These are phyloP conservation scores for Balakata baccata DNA, from an alignment of 345 rosid genomes.

Conservation along the genomic window DNA sequence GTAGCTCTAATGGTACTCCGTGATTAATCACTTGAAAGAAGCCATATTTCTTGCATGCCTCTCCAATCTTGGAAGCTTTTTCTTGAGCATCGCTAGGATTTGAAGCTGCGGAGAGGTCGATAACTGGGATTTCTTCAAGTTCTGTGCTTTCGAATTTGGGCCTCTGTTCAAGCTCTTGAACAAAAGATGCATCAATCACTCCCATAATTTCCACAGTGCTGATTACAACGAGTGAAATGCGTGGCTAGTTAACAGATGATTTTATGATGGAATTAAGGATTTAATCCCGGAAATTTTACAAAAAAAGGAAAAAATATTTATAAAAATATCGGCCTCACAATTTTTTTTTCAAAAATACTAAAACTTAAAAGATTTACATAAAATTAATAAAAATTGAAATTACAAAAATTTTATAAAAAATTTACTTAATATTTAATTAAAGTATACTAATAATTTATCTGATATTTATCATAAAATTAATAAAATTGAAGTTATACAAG, in stretches of 20 bases:
- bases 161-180: slow-evolving; percentile 25
- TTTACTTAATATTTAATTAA: no score
- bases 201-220: slow-evolving; percentile 11
- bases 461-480: no score
- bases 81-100: slow-evolving; percentile 12
- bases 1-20: slow-evolving; percentile 54
- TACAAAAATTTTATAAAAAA: no score
- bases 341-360: no score
- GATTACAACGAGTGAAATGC: neutral
- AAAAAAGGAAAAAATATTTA: no score
- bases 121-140: slow-evolving; percentile 30
- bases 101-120: slow-evolving; percentile 44
- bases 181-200: slow-evolving; percentile 27
- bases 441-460: no score
- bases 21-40: slow-evolving; percentile 87
- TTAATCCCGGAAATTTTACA: no score
- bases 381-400: no score
- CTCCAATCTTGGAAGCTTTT: slow-evolving; percentile 42
- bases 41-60: slow-evolving; percentile 80
- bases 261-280: neutral
- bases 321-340: no score
- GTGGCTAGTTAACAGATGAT: neutral
- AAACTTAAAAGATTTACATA: no score
- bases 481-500: no score
- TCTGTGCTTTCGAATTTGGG: slow-evolving; percentile 10